Evolutionary conservation across 1,284 basidiomycete species (phyloP), one percentile per base, ranked within the genome.

Genomic region (Sporisorium graminicola): DNA sequence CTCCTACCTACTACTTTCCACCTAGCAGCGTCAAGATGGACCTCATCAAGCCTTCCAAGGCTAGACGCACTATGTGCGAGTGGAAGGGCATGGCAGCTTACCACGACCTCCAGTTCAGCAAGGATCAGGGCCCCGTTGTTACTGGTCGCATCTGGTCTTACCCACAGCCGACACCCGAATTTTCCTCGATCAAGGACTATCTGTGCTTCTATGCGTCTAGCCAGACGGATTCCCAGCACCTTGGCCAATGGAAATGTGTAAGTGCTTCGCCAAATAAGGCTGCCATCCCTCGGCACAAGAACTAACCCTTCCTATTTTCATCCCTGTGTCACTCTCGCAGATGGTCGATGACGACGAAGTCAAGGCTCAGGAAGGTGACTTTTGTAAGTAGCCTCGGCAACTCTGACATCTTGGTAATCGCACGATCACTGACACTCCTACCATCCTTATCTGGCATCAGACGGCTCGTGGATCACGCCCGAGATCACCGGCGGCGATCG

Each of bases 41-140:
- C 26, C 59, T 83, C 22, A 66, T 80, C 50, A 63, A 64, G 26
- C 66, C 65, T 2, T 79, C 78, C 49, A 78, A 73, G 33, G 70
- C 82, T n/a, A 61, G 78, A n/a, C 47, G 68, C 44, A 84, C 80
- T 31, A 73, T 78, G 77, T 84, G 83, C 70, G 83, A 84, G 53
- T 84, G 83, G 83, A 84, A 84, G 66, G 83, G 80, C 1, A 75
- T 65, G 71, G 82, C 82, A 12, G 58, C 61, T 5, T 84, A 84
- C 58, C 77, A 83, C 54, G 82, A 84, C 35, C 63, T 83, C 29
- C 60, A 77, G 42, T 73, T 74, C 35, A 63, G 52, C 64, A 69
- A 66, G 20, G 65, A 75, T 43, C 71, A 64, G 29, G 65, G 62
- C 2, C 65, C 70, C 26, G 58, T 74, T 40, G 70, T 79, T 27